phyloP scores from a whole-genome alignment of 768 basidiomycete species.

The Trametes gibbosa region DNA sequence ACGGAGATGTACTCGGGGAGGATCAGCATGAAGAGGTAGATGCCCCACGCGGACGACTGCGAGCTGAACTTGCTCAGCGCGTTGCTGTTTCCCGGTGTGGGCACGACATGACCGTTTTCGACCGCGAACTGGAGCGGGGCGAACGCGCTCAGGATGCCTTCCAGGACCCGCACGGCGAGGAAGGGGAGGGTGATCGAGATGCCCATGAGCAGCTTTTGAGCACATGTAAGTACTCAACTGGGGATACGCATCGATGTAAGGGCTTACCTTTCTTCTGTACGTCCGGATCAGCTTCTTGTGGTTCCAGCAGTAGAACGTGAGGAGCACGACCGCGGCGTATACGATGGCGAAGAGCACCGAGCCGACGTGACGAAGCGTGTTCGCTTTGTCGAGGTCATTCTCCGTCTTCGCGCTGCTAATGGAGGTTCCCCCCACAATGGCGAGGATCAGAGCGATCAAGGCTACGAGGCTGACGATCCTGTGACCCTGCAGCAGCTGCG shows the following conservation, averaged over 20 bases:
- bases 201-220: conserved; percentile 56
- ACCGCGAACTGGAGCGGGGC: conserved; percentile 38
- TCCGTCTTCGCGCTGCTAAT: conserved; percentile 12
- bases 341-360: conserved; percentile 33
- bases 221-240: conserved; percentile 25
- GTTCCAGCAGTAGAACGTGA: conserved; percentile 17
- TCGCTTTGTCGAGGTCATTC: conserved; percentile 21
- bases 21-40: conserved; percentile 57
- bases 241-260: too few species aligned
- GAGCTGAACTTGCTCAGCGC: conserved; percentile 55
- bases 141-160: conserved; percentile 57
- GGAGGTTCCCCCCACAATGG: conserved; percentile 32
- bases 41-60: conserved; percentile 53
- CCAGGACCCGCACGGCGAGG: conserved; percentile 53
- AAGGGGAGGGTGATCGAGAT: conserved; percentile 57
- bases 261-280: conserved; percentile 11
- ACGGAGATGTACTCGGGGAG: conserved; percentile 57
- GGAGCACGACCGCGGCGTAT: conserved; percentile 36
- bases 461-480: conserved; percentile 32
- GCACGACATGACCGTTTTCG: conserved; percentile 28
- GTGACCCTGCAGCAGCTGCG: conserved; percentile 15
- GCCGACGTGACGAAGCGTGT: conserved; percentile 33
- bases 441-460: conserved; percentile 29
- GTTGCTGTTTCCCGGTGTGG: conserved; percentile 22
- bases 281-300: conserved; percentile 7